Evolutionary conservation across 805 yeast genomes (phyloP), one percentile per base, ranked within the genome.

Genomic region (Ogataea chonburiensis): DNA sequence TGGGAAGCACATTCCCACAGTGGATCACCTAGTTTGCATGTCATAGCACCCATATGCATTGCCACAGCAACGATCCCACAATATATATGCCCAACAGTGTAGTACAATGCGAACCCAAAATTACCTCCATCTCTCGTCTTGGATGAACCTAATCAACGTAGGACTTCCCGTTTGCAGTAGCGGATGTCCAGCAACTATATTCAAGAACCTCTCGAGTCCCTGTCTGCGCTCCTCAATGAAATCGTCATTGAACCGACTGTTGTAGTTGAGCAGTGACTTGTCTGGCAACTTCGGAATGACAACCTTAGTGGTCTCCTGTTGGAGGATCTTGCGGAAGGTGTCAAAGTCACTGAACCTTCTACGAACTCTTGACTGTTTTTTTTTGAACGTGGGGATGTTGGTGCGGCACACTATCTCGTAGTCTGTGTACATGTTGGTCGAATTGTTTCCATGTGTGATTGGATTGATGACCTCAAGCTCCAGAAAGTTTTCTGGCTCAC

Each of bases 291-390:
- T 73, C 2, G 98, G 98, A 18, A 93, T 79, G 22, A 84, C 73
- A 12, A 93, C 96, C 30, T 86, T 68, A 3, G 86, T 72, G 24
- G 84, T 69, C 55, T 91, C 97, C 36, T 75, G 72, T 48, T 84
- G 86, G 27, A 91, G 63, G 22, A 84, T 73, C 39, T 76, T 80
- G 43, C 86, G 71, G 55, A 91, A 86, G 16, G 75, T 71, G 43
- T 85, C 98, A 59, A 91, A 91, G 54, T 93, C 98, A 28, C 88
- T 77, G 66, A 87, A 91, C 31, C 98, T 64, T 50, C 98, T 73
- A 43, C 97, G 76, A 5, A 88, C 95, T 20, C 70, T 63, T 19
- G 87, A 77, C 25, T 60, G 60, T 34, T 79, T 67, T 43, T 75
- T 72, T 45, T 75, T 75, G 63, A 93, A 91, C 2, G 88, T 80